These are phyloP conservation scores for Dipteronia sinensis DNA, from an alignment of 345 rosid genomes.

Conservation along the genomic window DNA sequence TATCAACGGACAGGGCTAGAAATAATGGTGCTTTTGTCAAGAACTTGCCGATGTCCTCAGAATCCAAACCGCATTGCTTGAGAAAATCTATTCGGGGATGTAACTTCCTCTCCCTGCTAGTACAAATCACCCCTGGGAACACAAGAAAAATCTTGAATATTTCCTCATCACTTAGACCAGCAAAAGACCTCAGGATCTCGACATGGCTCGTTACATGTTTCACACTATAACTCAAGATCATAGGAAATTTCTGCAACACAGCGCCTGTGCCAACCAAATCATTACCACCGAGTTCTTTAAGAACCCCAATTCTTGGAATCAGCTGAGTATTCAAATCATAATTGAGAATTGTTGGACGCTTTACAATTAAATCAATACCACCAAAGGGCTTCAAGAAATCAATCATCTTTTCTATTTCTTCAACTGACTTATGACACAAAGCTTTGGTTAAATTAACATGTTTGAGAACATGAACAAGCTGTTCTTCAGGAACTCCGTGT, in stretches of 20 bases:
- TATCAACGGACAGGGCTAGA: constrained; percentile 61
- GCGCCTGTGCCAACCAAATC: constrained; percentile 57
- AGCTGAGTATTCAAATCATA: constrained; percentile 62
- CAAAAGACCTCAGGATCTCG: constrained; percentile 61
- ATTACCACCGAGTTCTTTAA: constrained; percentile 64
- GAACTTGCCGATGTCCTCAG: constrained; percentile 68
- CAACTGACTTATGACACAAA: constrained; percentile 52
- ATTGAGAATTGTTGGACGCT: constrained; percentile 60
- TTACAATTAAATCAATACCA: constrained; percentile 56
- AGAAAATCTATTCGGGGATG: constrained; percentile 65
- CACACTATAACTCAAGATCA: constrained; percentile 53
- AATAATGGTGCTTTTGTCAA: constrained; percentile 70
- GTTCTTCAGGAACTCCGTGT: constrained; percentile 51
- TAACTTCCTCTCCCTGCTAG: constrained; percentile 71
- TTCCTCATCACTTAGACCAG: constrained; percentile 57
- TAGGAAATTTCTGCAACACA: constrained; percentile 61
- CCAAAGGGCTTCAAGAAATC: constrained; percentile 60
- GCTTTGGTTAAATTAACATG: constrained; percentile 60
- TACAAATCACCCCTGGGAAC: constrained; percentile 64
- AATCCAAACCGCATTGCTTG: constrained; percentile 64
- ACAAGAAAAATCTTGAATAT: constrained; percentile 66
- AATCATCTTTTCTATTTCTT: constrained; percentile 59
- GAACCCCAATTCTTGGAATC: constrained; percentile 61
- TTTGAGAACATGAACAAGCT: constrained; percentile 62
- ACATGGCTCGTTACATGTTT: constrained; percentile 59